A percentile compares a stretch with the other conserved stretches of the same genome.
These are phyloP conservation scores for Phaseolus coccineus DNA, from an alignment of 331 rosid genomes.

Conservation along the genomic window DNA sequence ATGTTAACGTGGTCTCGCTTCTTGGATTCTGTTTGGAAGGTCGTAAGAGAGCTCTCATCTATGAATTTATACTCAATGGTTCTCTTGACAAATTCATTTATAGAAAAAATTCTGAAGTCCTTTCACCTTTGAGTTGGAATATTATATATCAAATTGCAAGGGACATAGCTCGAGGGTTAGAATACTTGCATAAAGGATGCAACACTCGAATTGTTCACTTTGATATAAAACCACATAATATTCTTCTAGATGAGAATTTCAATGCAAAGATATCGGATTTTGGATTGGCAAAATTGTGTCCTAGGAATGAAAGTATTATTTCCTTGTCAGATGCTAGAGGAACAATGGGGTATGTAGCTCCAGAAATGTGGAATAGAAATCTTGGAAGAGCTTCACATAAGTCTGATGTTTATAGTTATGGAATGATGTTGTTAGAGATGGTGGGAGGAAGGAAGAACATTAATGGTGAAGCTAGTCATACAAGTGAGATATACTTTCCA, in stretches of 20 bases:
- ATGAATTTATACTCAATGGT: slow-evolving; percentile 58
- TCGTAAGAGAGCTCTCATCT: slow-evolving; percentile 40
- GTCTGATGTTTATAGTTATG: slow-evolving; percentile 44
- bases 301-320: slow-evolving; percentile 40
- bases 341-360: slow-evolving; percentile 53
- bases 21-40: slow-evolving; percentile 54
- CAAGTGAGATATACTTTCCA: slow-evolving; percentile 50
- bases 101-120: background rate
- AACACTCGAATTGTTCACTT: slow-evolving; percentile 51
- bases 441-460: background rate
- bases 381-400: slow-evolving; percentile 35
- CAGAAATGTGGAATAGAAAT: slow-evolving; percentile 45
- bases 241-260: slow-evolving; percentile 57
- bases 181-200: slow-evolving; percentile 58
- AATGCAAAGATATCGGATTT: slow-evolving; percentile 60
- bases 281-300: slow-evolving; percentile 56
- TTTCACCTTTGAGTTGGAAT: slow-evolving; percentile 38
- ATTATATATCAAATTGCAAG: slow-evolving; percentile 38
- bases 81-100: slow-evolving; percentile 56
- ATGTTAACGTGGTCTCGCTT: slow-evolving; percentile 52
- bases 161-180: slow-evolving; percentile 50
- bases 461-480: slow-evolving; percentile 8
- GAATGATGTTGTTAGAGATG: slow-evolving; percentile 52
- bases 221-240: slow-evolving; percentile 66
- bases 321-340: slow-evolving; percentile 31